Evolutionary conservation across 176 grass and related monocot species (phyloP).

Genomic region (Luzula sylvatica): DNA sequence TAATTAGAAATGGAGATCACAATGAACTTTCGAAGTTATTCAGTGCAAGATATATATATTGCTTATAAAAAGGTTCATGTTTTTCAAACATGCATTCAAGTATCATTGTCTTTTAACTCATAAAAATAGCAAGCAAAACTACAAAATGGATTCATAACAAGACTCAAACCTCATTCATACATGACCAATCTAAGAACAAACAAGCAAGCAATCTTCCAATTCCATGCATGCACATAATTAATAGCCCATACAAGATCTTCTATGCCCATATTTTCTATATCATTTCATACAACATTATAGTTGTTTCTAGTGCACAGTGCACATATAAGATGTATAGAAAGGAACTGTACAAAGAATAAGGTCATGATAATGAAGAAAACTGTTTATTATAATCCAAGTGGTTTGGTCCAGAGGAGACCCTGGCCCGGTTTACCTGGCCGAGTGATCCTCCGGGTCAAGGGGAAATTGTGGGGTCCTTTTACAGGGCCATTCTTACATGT

Average conservation of each 20-base stretch:
- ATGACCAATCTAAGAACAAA: neutral
- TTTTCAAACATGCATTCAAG: slow-evolving; percentile 8
- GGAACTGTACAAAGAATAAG: too few relatives aligned
- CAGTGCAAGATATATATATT: too few relatives aligned
- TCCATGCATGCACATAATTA: neutral
- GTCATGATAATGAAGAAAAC: slow-evolving; percentile 28
- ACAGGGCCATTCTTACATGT: slow-evolving; percentile 36
- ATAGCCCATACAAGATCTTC: neutral
- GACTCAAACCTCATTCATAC: neutral
- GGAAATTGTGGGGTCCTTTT: slow-evolving; percentile 25
- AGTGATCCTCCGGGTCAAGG: slow-evolving; percentile 47
- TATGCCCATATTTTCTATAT: neutral
- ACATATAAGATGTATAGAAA: too few relatives aligned
- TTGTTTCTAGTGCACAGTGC: too few relatives aligned
- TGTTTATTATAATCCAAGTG: neutral
- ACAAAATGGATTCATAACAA: slow-evolving; percentile 2
- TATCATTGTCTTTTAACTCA: slow-evolving; percentile 21
- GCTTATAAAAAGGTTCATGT: neutral
- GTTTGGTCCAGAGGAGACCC: slow-evolving; percentile 54
- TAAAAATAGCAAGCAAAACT: slow-evolving; percentile 4
- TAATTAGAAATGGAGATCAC: neutral
- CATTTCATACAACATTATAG: too few relatives aligned
- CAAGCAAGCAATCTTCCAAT: neutral
- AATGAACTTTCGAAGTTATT: too few relatives aligned
- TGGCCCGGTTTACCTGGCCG: slow-evolving; percentile 35